Conservation (phyloP, 148 eudicot species). For the Linanthus parryae region DNA sequence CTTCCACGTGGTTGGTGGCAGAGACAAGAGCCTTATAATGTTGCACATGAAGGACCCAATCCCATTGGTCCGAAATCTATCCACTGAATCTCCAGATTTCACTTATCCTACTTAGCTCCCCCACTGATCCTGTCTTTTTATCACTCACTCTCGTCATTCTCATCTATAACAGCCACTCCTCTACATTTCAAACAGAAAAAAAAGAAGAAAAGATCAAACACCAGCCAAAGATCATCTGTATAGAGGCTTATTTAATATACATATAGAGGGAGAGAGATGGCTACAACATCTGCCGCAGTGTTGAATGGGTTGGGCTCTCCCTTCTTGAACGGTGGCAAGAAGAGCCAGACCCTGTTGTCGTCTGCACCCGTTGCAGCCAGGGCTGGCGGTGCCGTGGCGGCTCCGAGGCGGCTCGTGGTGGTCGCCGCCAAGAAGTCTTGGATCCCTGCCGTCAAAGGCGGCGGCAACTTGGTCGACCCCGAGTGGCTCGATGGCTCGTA, state of each 20-base stretch:
- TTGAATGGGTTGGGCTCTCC: conserved; percentile 70
- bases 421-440: conserved; percentile 90
- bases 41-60: conserved; percentile 19
- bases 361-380: conserved; percentile 23
- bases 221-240: background rate
- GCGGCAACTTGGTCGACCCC: conserved; percentile 83
- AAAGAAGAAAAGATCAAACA: background rate
- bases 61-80: conserved; percentile 71
- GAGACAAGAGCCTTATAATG: background rate
- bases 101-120: conserved; percentile 71
- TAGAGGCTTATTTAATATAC: background rate
- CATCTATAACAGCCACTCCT: conserved; percentile 8
- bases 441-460: conserved; percentile 79
- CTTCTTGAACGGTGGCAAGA: conserved; percentile 64
- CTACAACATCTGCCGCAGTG: conserved; percentile 70
- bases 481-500: conserved; percentile 99
- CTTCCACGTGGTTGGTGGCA: conserved; percentile 27
- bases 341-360: conserved; percentile 37
- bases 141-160: conserved; percentile 23
- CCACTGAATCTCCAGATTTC: conserved; percentile 53
- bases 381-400: conserved; percentile 12
- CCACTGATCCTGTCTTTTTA: conserved; percentile 29
- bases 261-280: conserved; percentile 27
- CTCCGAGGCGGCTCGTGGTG: conserved; percentile 41
- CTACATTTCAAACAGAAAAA: background rate